Evolutionary conservation across 768 basidiomycete genomes (phyloP), one percentile per base, ranked within the genome.

Genomic region (Agaricus blazei): DNA sequence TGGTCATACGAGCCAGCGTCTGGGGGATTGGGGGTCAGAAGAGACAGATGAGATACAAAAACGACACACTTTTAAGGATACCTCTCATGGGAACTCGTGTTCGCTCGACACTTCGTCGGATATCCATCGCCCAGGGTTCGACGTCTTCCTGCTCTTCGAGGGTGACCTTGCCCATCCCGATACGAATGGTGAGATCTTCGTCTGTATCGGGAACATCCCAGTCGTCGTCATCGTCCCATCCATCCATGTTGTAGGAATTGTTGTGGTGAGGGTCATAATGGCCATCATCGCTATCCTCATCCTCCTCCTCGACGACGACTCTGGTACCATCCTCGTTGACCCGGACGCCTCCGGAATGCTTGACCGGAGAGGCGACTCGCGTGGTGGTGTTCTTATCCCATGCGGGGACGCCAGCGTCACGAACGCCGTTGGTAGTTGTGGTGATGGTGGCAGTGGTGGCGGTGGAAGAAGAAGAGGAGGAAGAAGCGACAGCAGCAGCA

Each of bases 351-450:
- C 68, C 68, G 34, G 71, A 69, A 48, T 67, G 61, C 56, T 75
- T 77, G 9, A 75, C 73, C 34, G 79, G 77, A 24, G 71, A 73
- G 29, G 75, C 80, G 31, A 80, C 76, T 46, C 80, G 65, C 24
- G 81, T 88, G 19, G 84, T 70, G 2, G 92, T 93, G 65, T 86
- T 92, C 69, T 82, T 85, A 65, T 96, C 90, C 92, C 90, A 93
- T 9, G 87, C 77, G 37, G 82, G 75, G 38, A 80, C 78, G 14
- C 79, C 79, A 58, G 60, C 29, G 7, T 34, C 34, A 11, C 4
- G 8, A 6, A 34, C 34, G 34, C 34, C 34, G 7, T 34, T 34
- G 8, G 19, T 19, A 19, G 19, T 19, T 19, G 19, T 19, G 19
- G 19, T 19, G 19, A 19, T 19, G 19, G 19, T 19, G 19, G 19